These are phyloP conservation scores for Penicillium sp. DNA, from an alignment of 2,329 filamentous ascomycete species.

Conservation along the genomic window DNA sequence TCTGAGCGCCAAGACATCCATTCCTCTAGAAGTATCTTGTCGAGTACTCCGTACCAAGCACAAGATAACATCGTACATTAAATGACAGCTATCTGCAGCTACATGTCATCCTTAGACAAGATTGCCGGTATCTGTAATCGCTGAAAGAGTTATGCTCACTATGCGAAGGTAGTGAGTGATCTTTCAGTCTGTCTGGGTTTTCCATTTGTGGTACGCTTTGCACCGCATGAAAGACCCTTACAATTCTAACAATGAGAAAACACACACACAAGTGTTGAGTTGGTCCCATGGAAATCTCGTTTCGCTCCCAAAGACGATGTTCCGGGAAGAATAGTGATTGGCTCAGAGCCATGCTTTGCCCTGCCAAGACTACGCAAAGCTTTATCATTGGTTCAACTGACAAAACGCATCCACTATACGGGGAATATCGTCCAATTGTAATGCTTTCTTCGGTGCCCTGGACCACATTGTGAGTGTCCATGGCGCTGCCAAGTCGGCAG, in stretches of 20 bases:
- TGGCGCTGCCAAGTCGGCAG: constrained; percentile 1
- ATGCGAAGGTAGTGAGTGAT: background rate
- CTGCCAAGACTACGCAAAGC: constrained; percentile 7
- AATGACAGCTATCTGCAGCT: background rate
- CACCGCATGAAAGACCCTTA: background rate
- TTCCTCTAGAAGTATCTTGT: too few relatives aligned
- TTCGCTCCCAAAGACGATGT: background rate
- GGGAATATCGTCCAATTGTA: background rate
- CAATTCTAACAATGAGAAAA: background rate
- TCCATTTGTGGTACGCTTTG: too few relatives aligned
- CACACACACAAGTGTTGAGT: background rate
- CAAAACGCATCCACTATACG: background rate
- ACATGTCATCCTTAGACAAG: background rate
- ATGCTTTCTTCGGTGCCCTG: constrained; percentile 11
- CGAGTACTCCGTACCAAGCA: background rate
- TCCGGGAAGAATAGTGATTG: background rate
- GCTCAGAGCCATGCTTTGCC: constrained; percentile 5
- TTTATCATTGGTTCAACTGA: background rate
- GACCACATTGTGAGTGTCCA: background rate
- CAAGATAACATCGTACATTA: background rate
- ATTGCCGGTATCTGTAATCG: background rate
- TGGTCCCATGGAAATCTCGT: background rate
- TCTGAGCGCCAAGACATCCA: background rate
- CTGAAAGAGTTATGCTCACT: background rate
- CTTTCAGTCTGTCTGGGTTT: too few relatives aligned